A percentile compares a stretch with the other conserved stretches of the same genome.
phyloP scores from a whole-genome alignment of 208 protist genomes.

The Trypanosoma scelopori region DNA sequence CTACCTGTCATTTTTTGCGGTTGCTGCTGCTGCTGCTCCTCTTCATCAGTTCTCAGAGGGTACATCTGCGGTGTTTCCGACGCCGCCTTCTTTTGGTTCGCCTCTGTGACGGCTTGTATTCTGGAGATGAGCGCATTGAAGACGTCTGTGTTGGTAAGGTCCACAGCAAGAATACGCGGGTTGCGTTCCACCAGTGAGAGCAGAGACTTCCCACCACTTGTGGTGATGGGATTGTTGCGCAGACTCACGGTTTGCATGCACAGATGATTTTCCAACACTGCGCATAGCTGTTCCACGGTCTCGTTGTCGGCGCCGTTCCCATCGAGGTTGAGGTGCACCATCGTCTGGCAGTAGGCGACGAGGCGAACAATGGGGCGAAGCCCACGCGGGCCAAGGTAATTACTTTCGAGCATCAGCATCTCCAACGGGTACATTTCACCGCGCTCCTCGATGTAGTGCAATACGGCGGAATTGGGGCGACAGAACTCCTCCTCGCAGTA shows the following conservation, averaged over 20 bases:
- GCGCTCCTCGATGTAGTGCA: constrained; percentile 64
- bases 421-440: constrained; percentile 31
- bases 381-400: constrained; percentile 90
- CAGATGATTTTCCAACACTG: constrained; percentile 68
- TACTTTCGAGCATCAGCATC: constrained; percentile 54
- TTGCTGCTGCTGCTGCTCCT: background rate
- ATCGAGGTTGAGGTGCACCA: constrained; percentile 70
- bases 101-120: constrained; percentile 46
- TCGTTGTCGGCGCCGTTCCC: constrained; percentile 87
- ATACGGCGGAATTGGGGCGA: constrained; percentile 77
- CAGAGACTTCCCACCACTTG: constrained; percentile 64
- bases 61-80: constrained; percentile 30
- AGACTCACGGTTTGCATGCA: constrained; percentile 65
- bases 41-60: background rate
- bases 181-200: constrained; percentile 76
- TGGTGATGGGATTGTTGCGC: constrained; percentile 81
- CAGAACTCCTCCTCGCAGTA: constrained; percentile 82
- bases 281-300: constrained; percentile 60
- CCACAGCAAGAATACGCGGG: constrained; percentile 63
- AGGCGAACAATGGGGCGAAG: constrained; percentile 80
- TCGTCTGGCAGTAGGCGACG: constrained; percentile 77
- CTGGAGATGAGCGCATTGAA: constrained; percentile 68
- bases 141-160: constrained; percentile 76
- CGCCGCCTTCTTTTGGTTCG: constrained; percentile 32
- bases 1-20: constrained; percentile 7